These are phyloP conservation scores for Celoporthe dispersa DNA, from an alignment of 2,329 filamentous ascomycete genomes.

Conservation along the genomic window DNA sequence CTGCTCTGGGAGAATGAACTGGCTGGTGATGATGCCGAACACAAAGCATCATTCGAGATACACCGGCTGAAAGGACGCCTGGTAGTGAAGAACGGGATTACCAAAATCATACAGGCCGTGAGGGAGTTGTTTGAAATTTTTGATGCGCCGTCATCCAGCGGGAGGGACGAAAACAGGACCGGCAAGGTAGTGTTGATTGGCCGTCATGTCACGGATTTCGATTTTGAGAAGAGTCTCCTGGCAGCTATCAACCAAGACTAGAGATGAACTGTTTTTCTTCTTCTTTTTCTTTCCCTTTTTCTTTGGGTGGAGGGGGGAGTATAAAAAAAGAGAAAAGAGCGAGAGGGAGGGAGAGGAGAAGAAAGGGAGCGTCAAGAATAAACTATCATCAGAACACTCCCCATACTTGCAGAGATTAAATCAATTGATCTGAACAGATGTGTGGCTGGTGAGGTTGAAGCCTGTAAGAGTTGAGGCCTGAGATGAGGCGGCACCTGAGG, in stretches of 20 bases:
- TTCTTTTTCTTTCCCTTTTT: too few species aligned
- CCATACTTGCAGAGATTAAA: neutral
- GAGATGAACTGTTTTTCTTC: too few species aligned
- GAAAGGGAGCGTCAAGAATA: too few species aligned
- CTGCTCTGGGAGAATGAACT: constrained; percentile 81
- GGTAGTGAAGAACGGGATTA: constrained; percentile 63
- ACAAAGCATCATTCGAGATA: constrained; percentile 67
- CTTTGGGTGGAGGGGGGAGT: too few species aligned
- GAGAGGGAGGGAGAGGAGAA: too few species aligned
- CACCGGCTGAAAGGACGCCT: constrained; percentile 87
- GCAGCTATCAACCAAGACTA: constrained; percentile 19
- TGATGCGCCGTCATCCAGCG: constrained; percentile 54
- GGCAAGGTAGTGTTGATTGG: constrained; percentile 70
- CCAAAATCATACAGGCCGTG: constrained; percentile 87
- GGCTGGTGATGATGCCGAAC: constrained; percentile 46
- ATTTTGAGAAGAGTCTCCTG: constrained; percentile 52
- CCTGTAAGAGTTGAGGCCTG: too few species aligned
- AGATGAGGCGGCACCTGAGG: neutral
- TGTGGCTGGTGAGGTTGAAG: neutral
- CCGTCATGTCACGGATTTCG: constrained; percentile 53
- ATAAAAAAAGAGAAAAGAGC: neutral
- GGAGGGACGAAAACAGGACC: constrained; percentile 33
- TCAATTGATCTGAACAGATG: neutral
- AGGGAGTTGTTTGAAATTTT: constrained; percentile 92
- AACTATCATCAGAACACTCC: neutral